A percentile compares a stretch with the other conserved stretches of the same genome.
Conservation (phyloP, 2,329 filamentous ascomycete genomes). For the Trichophyton equinum region DNA sequence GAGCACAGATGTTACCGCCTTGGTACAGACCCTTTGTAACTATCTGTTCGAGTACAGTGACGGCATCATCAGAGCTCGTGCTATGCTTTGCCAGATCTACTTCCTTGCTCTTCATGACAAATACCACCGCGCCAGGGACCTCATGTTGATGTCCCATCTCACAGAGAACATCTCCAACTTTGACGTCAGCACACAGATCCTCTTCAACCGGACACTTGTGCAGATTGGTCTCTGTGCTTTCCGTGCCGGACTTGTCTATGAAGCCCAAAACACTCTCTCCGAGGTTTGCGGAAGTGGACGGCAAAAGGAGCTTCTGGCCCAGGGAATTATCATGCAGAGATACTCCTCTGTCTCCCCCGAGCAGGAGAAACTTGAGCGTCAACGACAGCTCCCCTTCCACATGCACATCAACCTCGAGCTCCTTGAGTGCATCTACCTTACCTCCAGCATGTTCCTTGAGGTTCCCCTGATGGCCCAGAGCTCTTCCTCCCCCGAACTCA, state of each 20-base stretch:
- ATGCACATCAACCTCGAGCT: slow-evolving; percentile 99
- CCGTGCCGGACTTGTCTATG: slow-evolving; percentile 90
- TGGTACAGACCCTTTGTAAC: slow-evolving; percentile 81
- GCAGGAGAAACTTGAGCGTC: slow-evolving; percentile 92
- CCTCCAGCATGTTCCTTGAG: slow-evolving; percentile 97
- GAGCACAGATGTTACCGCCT: slow-evolving; percentile 52
- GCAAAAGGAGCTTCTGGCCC: slow-evolving; percentile 93
- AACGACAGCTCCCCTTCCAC: slow-evolving; percentile 96
- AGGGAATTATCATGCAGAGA: slow-evolving; percentile 96
- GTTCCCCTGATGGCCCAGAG: slow-evolving; percentile 95
- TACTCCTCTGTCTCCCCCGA: slow-evolving; percentile 94
- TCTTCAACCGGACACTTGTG: slow-evolving; percentile 95
- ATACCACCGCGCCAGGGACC: slow-evolving; percentile 94
- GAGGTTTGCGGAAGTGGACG: slow-evolving; percentile 96
- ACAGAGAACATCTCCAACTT: slow-evolving; percentile 96
- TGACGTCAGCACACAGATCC: slow-evolving; percentile 91
- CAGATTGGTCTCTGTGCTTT: slow-evolving; percentile 98
- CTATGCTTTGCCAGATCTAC: slow-evolving; percentile 98
- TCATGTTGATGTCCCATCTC: slow-evolving; percentile 99
- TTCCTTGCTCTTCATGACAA: slow-evolving; percentile 94
- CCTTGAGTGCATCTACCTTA: slow-evolving; percentile 94
- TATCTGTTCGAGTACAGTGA: slow-evolving; percentile 92
- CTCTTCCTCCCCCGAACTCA: slow-evolving; percentile 89
- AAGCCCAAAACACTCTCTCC: slow-evolving; percentile 92
- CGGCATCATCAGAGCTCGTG: slow-evolving; percentile 86